Evolutionary conservation across 148 eudicot species (phyloP).

Genomic region (Heliosperma pusillum): DNA sequence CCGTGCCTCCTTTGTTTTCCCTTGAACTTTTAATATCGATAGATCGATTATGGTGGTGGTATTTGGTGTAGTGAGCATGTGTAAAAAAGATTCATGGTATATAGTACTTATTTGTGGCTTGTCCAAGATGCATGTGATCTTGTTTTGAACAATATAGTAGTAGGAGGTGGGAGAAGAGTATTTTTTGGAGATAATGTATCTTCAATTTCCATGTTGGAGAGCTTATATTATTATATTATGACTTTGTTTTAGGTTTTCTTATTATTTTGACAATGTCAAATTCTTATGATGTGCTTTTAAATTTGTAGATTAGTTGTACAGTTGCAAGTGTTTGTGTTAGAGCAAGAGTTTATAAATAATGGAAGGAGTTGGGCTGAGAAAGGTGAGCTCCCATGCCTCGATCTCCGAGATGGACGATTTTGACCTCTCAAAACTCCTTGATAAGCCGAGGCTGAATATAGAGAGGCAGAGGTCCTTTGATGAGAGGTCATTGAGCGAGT

Average conservation of each 20-base stretch:
- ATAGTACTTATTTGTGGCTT: neutral
- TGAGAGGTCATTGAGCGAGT: slow-evolving; percentile 92
- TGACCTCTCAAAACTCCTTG: slow-evolving; percentile 77
- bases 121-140: slow-evolving; percentile 19
- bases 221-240: slow-evolving; percentile 1
- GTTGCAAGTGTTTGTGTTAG: slow-evolving; percentile 21
- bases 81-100: neutral
- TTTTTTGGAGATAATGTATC: slow-evolving; percentile 11
- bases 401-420: slow-evolving; percentile 81
- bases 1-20: neutral
- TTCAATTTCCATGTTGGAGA: slow-evolving; percentile 4
- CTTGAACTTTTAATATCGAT: neutral
- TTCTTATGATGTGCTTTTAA: slow-evolving; percentile 9
- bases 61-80: neutral
- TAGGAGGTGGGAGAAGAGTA: slow-evolving; percentile 5
- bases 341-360: slow-evolving; percentile 26
- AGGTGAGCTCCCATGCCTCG: slow-evolving; percentile 86
- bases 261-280: neutral
- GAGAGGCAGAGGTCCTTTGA: slow-evolving; percentile 95
- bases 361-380: slow-evolving; percentile 65
- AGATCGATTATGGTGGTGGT: neutral
- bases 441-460: slow-evolving; percentile 74
- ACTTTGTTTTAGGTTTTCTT: neutral
- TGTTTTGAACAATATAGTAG: slow-evolving; percentile 10
- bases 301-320: slow-evolving; percentile 16